Evolutionary conservation across 805 yeast species (phyloP).

Genomic region (Tetrapisispora fleetii): DNA sequence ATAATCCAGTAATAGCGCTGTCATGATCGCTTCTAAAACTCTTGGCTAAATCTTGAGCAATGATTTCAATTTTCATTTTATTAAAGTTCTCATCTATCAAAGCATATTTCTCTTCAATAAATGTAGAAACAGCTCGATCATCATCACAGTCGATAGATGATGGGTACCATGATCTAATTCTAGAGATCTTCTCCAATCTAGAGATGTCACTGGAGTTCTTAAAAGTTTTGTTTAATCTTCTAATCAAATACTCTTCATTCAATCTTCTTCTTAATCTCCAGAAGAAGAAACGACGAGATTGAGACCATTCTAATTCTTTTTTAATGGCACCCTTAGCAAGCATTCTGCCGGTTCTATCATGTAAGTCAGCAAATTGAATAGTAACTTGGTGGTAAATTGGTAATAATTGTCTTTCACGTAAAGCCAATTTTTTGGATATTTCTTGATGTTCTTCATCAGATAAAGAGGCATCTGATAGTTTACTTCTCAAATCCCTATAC

Average conservation of each 20-base stretch:
- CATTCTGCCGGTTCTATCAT: conserved; percentile 97
- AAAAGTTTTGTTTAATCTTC: conserved; percentile 57
- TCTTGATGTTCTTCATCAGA: conserved; percentile 58
- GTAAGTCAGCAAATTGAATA: conserved; percentile 95
- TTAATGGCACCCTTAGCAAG: conserved; percentile 84
- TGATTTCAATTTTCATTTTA: conserved; percentile 54
- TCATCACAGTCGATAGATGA: conserved; percentile 54
- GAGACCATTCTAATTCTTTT: conserved; percentile 74
- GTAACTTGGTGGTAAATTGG: conserved; percentile 90
- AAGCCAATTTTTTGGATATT: conserved; percentile 55
- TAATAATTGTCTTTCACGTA: conserved; percentile 68
- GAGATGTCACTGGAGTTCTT: conserved; percentile 34
- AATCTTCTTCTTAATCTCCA: conserved; percentile 97
- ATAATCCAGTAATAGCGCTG: conserved; percentile 43
- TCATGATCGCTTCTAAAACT: conserved; percentile 46
- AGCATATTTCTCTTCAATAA: conserved; percentile 74
- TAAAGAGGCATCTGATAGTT: conserved; percentile 44
- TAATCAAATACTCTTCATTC: conserved; percentile 81
- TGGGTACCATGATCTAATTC: conserved; percentile 83
- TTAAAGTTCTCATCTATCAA: conserved; percentile 50
- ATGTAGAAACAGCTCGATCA: conserved; percentile 70
- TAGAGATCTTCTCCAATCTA: conserved; percentile 74
- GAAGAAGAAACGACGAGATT: conserved; percentile 93
- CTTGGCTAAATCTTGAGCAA: conserved; percentile 54
- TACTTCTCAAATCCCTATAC: conserved; percentile 57